phyloP scores from a whole-genome alignment of 352 stramenopile genomes.

The Globisporangium iwayamae region DNA sequence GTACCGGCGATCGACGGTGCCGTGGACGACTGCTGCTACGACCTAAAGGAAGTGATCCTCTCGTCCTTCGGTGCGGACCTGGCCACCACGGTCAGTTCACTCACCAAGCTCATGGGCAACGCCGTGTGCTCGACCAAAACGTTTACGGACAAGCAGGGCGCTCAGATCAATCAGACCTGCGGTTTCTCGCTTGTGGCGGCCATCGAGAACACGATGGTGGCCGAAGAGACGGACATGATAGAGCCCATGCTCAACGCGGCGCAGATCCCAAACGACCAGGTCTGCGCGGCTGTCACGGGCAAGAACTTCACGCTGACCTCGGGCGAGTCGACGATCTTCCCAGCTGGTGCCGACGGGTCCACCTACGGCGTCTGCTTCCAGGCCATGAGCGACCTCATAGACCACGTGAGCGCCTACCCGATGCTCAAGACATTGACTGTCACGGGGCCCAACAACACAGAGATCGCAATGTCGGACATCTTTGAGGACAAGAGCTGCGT shows the following conservation, averaged over 20 bases:
- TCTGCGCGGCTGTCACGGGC: constrained; percentile 10
- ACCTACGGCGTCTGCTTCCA: constrained; percentile 10
- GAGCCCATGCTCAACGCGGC: not conserved
- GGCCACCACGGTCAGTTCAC: not conserved
- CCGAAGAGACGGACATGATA: not conserved
- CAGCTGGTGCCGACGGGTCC: not conserved
- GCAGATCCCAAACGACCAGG: constrained; percentile 12
- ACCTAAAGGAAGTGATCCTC: constrained; percentile 6
- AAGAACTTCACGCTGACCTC: constrained; percentile 2
- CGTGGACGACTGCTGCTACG: constrained; percentile 1
- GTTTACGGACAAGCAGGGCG: not conserved
- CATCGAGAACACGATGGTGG: not conserved
- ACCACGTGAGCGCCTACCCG: constrained; percentile 14
- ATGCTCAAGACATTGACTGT: not conserved
- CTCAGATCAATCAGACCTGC: not conserved
- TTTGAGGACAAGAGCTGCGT: constrained; percentile 2
- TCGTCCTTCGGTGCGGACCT: constrained; percentile 6
- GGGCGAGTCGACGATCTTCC: not conserved
- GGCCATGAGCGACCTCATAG: constrained; percentile 11
- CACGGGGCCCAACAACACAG: not conserved
- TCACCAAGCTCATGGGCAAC: constrained; percentile 12
- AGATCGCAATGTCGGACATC: not conserved
- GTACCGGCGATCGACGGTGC: constrained; percentile 5
- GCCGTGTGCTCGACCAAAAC: constrained; percentile 13
- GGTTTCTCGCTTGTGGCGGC: not conserved